A percentile compares a stretch with the other conserved stretches of the same genome.
Conservation (phyloP, 805 yeast species). For the Myxozyma lipomycoides region DNA sequence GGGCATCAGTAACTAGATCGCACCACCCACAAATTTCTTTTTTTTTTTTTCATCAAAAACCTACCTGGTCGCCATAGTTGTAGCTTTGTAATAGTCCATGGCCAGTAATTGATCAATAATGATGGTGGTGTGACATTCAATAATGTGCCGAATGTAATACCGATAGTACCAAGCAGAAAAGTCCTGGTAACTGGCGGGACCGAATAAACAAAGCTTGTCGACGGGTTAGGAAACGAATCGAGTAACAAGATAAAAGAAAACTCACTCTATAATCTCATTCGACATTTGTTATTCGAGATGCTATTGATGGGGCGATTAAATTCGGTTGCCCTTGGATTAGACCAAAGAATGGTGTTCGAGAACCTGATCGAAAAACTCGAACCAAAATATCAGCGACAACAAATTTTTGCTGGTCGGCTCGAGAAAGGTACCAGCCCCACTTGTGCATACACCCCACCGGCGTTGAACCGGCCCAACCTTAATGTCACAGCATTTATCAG, state of each 20-base stretch:
- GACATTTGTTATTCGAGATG: slow-evolving; percentile 18
- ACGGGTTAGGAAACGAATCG: neutral
- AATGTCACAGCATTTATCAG: too few species aligned
- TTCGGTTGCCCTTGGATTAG: too few species aligned
- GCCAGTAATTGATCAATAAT: slow-evolving; percentile 26
- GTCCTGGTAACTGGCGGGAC: slow-evolving; percentile 29
- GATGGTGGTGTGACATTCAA: slow-evolving; percentile 18
- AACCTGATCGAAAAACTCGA: too few species aligned
- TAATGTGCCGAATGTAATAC: slow-evolving; percentile 25
- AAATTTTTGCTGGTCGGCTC: too few species aligned
- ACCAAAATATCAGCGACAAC: too few species aligned
- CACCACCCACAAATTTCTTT: too few species aligned
- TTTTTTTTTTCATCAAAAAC: neutral
- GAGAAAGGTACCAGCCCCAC: too few species aligned
- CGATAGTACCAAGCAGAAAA: slow-evolving; percentile 26
- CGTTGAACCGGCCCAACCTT: too few species aligned
- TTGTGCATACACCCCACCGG: too few species aligned
- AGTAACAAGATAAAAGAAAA: neutral
- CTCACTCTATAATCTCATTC: slow-evolving; percentile 26
- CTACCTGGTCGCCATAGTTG: slow-evolving; percentile 24
- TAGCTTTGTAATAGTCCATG: slow-evolving; percentile 14
- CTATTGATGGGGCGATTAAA: too few species aligned
- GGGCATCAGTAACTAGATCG: neutral
- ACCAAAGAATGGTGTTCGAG: too few species aligned
- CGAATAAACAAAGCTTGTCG: slow-evolving; percentile 18